Conservation (phyloP, 768 basidiomycete species). For the Mycena indigotica region DNA sequence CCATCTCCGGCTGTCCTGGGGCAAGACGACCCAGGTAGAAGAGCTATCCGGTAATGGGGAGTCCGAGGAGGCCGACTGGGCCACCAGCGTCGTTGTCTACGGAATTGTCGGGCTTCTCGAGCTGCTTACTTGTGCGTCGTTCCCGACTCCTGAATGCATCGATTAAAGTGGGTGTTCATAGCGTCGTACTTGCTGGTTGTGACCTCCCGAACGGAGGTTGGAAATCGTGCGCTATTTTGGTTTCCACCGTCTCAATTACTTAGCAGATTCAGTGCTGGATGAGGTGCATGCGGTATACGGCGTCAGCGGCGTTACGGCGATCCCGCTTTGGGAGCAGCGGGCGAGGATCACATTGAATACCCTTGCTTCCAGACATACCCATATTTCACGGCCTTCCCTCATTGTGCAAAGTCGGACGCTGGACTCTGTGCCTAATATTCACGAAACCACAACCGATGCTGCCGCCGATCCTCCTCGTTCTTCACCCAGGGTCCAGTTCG, state of each 20-base stretch:
- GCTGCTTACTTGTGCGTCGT: conserved; percentile 64
- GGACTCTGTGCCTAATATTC: conserved; percentile 13
- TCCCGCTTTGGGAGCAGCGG: conserved; percentile 69
- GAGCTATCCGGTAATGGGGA: conserved; percentile 43
- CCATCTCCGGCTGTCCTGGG: conserved; percentile 62
- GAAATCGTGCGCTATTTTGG: conserved; percentile 54
- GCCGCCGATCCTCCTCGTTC: conserved; percentile 24
- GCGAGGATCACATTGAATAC: conserved; percentile 56
- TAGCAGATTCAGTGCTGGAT: conserved; percentile 61
- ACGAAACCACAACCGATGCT: conserved; percentile 6
- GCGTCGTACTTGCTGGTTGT: conserved; percentile 80
- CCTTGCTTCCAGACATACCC: conserved; percentile 53
- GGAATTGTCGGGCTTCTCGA: conserved; percentile 77
- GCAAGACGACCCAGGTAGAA: conserved; percentile 55
- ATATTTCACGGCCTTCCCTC: conserved; percentile 49
- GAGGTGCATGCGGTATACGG: conserved; percentile 61
- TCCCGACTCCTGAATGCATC: conserved; percentile 10
- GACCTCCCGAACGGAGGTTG: conserved; percentile 61
- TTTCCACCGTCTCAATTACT: conserved; percentile 8
- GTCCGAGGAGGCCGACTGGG: conserved; percentile 52
- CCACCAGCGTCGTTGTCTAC: conserved; percentile 60
- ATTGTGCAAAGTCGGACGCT: conserved; percentile 33
- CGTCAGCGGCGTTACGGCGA: conserved; percentile 67
- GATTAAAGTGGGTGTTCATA: conserved; percentile 30
- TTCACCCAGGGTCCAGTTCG: conserved; percentile 55